A percentile compares a stretch with the other conserved stretches of the same genome.
Conservation (phyloP, 768 basidiomycete genomes). For the Suillus subalutaceus region DNA sequence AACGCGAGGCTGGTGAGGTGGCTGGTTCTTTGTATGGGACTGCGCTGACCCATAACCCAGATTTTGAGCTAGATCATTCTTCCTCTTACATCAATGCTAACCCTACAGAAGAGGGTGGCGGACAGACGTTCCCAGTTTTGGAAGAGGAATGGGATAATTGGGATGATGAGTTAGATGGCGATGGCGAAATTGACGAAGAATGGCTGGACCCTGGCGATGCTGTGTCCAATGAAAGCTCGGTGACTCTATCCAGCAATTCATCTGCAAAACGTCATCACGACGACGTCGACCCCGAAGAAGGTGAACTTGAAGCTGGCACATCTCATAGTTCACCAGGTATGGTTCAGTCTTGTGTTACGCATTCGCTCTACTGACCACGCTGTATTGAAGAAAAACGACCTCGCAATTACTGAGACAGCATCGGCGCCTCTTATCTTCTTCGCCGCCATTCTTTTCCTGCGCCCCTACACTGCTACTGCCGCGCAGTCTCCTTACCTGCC, state of each 20-base stretch:
- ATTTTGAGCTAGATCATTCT: constrained; percentile 32
- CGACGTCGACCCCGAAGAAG: constrained; percentile 49
- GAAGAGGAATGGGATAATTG: constrained; percentile 34
- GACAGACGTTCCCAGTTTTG: constrained; percentile 20
- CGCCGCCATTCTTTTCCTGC: not conserved
- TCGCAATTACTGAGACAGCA: constrained; percentile 37
- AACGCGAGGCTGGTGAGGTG: constrained; percentile 34
- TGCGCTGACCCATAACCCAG: constrained; percentile 17
- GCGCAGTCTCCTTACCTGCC: constrained; percentile 1
- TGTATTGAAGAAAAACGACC: constrained; percentile 45
- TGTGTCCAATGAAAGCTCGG: constrained; percentile 53
- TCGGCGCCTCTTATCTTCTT: not conserved
- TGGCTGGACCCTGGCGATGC: constrained; percentile 51
- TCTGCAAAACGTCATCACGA: constrained; percentile 54
- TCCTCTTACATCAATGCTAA: constrained; percentile 15
- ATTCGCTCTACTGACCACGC: not conserved
- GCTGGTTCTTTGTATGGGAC: constrained; percentile 5
- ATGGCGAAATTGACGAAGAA: constrained; percentile 44
- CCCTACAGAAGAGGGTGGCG: constrained; percentile 18
- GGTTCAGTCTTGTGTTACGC: constrained; percentile 9
- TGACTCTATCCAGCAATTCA: constrained; percentile 55
- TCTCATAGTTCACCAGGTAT: constrained; percentile 50
- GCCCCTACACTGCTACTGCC: constrained; percentile 9
- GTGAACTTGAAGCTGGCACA: constrained; percentile 33
- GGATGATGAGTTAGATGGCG: constrained; percentile 45